Base-by-base conservation (phyloP, 1,284 basidiomycete genomes). In the Anthracocystis panici-leucophaei region DNA sequence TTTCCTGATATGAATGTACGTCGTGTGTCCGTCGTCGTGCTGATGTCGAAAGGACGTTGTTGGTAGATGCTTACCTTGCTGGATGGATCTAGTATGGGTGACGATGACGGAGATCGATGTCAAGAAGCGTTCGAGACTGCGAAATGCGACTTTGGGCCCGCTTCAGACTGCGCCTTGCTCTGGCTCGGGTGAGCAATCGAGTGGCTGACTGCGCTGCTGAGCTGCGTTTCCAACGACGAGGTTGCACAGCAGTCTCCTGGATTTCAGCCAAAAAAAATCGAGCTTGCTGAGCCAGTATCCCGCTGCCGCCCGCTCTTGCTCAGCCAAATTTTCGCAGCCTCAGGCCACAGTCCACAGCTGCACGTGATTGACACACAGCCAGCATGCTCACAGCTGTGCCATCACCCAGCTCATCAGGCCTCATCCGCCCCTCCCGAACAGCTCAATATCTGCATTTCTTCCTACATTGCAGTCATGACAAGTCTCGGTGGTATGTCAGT, bases 31-130 rank as follows among this genome's bases (percentile, higher is more conserved):
- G 41, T n/a, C 25, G 16, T 10, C 33, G 50, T 54, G 44, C 49
- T 51, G 58, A 27, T 51, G 41, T 48, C 44, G 49, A 51, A 14
- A 16, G 21, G 14, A 14, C 65, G 50, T 27, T 54, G 65, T 11
- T 23, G 18, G 18, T 12, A 57, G 38, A 69, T 62, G 58, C 73
- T 75, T 71, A 75, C 73, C 73, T 71, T 75, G 59, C 50, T 71
- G 58, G 68, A 71, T 71, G 67, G 64, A 71, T 71, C 66, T 69
- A 54, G 54, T 75, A 53, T 75, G 65, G 53, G 67, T 60, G 67
- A 75, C 64, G 73, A 71, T 71, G 68, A 71, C 73, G 57, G 57
- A 53, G 68, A 65, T 69, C 72, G 72, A 58, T 65, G 65, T 61
- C 71, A 69, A 75, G 66, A 54, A 35, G 60, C 56, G 31, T 44